Percentiles rank a stretch among this genome's conserved stretches.
These are phyloP conservation scores for Beauveria sp. DNA, from an alignment of 2,329 filamentous ascomycete genomes.

Conservation along the genomic window DNA sequence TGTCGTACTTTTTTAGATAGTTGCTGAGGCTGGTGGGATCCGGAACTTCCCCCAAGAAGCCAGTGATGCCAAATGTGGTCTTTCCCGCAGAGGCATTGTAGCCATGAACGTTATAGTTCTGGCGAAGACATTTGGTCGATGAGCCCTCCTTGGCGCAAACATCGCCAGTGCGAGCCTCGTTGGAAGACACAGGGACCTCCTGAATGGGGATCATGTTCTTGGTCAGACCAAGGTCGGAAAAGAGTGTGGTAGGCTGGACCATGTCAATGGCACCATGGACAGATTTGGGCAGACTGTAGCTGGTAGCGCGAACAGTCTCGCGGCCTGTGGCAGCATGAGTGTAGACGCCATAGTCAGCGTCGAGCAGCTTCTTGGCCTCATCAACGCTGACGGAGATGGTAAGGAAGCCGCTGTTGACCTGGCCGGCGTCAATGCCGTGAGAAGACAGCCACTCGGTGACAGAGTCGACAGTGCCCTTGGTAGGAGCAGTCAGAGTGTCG, in stretches of 20 bases:
- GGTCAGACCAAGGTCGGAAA: conserved; percentile 5
- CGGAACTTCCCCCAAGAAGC: conserved; percentile 8
- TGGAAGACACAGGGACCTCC: background rate
- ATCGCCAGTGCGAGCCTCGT: background rate
- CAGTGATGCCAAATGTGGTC: conserved; percentile 1
- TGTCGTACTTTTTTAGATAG: conserved; percentile 5
- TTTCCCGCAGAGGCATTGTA: background rate
- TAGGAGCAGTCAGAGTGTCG: conserved; percentile 12
- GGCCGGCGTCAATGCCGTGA: conserved; percentile 7
- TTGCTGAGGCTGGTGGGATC: background rate
- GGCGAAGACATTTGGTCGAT: conserved; percentile 6
- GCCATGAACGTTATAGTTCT: conserved; percentile 9
- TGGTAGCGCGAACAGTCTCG: conserved; percentile 9
- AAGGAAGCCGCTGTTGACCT: conserved; percentile 5
- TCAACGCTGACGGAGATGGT: background rate
- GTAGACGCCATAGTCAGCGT: conserved; percentile 11
- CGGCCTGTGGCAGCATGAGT: conserved; percentile 2
- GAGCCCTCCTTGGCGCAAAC: background rate
- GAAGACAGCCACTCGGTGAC: conserved; percentile 11
- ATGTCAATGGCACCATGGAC: conserved; percentile 8
- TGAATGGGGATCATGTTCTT: background rate
- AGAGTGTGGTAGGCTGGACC: conserved; percentile 12
- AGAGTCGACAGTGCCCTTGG: conserved; percentile 6
- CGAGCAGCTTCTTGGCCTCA: conserved; percentile 8
- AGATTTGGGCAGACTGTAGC: conserved; percentile 8